Evolutionary conservation across 2,329 filamentous ascomycete genomes (phyloP).

Genomic region (Fulvia fulva): DNA sequence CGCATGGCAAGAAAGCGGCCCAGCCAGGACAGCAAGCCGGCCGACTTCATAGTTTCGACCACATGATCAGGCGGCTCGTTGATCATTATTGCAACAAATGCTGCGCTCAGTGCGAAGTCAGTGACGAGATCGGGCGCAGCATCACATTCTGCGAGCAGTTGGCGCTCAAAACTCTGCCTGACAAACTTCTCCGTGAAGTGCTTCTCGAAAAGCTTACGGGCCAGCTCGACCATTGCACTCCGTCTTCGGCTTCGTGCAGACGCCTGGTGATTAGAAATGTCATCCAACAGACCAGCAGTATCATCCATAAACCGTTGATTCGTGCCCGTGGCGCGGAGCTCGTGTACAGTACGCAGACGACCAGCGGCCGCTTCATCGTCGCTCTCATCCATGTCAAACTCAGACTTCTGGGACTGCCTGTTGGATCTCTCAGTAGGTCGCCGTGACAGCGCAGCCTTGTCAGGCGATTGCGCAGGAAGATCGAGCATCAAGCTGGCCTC

Average conservation of each 20-base stretch:
- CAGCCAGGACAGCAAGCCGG: constrained; percentile 42
- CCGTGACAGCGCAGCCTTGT: constrained; percentile 11
- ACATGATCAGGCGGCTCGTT: constrained; percentile 59
- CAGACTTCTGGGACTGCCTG: constrained; percentile 24
- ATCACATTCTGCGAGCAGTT: constrained; percentile 60
- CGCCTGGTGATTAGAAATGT: constrained; percentile 48
- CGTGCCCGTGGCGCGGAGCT: constrained; percentile 56
- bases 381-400: constrained; percentile 43
- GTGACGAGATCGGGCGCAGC: constrained; percentile 41
- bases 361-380: constrained; percentile 42
- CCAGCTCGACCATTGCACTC: constrained; percentile 54
- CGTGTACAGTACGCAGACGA: constrained; percentile 56
- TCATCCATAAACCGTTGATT: constrained; percentile 55
- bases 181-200: constrained; percentile 66
- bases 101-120: constrained; percentile 61
- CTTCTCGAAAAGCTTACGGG: constrained; percentile 53
- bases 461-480: constrained; percentile 28
- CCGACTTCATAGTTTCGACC: constrained; percentile 48
- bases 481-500: constrained; percentile 35
- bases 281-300: constrained; percentile 55
- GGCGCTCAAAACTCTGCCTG: constrained; percentile 67
- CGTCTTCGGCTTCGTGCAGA: constrained; percentile 47
- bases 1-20: constrained; percentile 49
- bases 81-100: constrained; percentile 60
- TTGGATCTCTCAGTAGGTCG: constrained; percentile 13